Evolutionary conservation across 179 eudicot species (phyloP), one percentile per base, ranked within the genome.

Genomic region (Spergularia azorica): DNA sequence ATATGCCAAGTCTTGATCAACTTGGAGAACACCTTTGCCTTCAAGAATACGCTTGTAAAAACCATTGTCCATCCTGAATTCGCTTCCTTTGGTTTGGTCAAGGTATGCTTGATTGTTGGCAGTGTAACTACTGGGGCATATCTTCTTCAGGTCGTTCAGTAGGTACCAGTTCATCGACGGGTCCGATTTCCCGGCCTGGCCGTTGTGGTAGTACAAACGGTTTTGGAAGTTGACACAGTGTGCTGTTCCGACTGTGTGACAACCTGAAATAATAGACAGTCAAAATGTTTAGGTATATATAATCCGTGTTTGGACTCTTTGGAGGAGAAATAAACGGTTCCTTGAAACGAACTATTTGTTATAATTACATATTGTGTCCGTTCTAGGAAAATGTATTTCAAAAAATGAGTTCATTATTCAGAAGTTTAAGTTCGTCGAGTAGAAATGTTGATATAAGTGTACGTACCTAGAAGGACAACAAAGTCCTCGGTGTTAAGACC

Each of bases 201-300:
- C 73, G 50, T 46, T 17, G 71, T 68, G 79, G 55, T 77, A 55
- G 69, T 64, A 59, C 21, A 78, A 65, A 67, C 85, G 84, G 51
- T 82, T 61, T 8, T 66, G 21, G 54, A 84, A 79, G 11, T 18
- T 32, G 0, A 15, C 38, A 75, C 88, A 85, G 32, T 82, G 88
- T 36, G 85, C 80, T 2, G 18, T 32, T 21, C 88, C 88, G 4
- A 72, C 67, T 11, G 88, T 79, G 73, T 85, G 88, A n/a, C 84
- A 80, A 11, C 83, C 87, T 55, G 2, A 9, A 26, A 36, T 2
- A 14, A 13, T 64, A 38, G 5, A 56, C 16, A 43, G 6, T 7
- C 6, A 43, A 43, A 43, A 46, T 46, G 50, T 46, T 46, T 9
- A 46, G 39, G 39, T 36, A 36, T 36, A 5, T 36, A 36, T 36